Conservation (phyloP, 2,329 filamentous ascomycete genomes). For the Thielaviopsis musarum region DNA sequence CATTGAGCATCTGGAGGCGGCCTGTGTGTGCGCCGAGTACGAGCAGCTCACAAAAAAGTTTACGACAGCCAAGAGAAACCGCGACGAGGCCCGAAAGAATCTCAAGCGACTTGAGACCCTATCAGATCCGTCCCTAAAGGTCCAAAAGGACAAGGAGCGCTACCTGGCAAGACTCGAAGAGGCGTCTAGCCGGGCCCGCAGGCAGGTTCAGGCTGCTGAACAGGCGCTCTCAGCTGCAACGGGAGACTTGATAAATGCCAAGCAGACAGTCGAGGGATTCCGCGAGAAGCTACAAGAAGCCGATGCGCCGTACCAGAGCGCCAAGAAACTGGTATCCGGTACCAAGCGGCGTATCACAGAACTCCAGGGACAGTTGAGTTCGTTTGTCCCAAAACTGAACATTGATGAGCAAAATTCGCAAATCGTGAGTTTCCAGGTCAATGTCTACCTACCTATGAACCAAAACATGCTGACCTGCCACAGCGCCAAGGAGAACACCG, state of each 20-base stretch:
- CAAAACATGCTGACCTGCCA: constrained; percentile 34
- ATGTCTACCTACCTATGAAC: constrained; percentile 16
- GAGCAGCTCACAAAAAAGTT: constrained; percentile 24
- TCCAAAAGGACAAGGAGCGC: constrained; percentile 10
- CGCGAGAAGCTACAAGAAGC: constrained; percentile 16
- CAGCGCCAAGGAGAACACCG: constrained; percentile 27
- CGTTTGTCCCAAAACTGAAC: constrained; percentile 51
- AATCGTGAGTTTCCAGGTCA: constrained; percentile 36
- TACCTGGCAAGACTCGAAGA: constrained; percentile 1
- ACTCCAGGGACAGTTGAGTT: constrained; percentile 37
- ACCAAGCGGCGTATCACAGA: constrained; percentile 22
- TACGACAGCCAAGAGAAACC: constrained; percentile 29
- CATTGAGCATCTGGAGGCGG: constrained; percentile 42
- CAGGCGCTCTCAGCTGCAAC: background rate
- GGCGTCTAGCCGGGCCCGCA: background rate
- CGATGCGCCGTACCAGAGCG: constrained; percentile 16
- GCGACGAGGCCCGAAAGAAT: constrained; percentile 20
- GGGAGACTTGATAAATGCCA: background rate
- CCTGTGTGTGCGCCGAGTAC: constrained; percentile 49
- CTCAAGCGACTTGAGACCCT: constrained; percentile 6
- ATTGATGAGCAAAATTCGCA: constrained; percentile 51
- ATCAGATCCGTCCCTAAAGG: constrained; percentile 6
- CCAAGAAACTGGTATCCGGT: constrained; percentile 9
- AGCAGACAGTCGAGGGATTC: constrained; percentile 8
- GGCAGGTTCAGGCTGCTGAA: background rate